Base-by-base conservation (phyloP, 140 eudicot genomes). In the Cichorium intybus region DNA sequence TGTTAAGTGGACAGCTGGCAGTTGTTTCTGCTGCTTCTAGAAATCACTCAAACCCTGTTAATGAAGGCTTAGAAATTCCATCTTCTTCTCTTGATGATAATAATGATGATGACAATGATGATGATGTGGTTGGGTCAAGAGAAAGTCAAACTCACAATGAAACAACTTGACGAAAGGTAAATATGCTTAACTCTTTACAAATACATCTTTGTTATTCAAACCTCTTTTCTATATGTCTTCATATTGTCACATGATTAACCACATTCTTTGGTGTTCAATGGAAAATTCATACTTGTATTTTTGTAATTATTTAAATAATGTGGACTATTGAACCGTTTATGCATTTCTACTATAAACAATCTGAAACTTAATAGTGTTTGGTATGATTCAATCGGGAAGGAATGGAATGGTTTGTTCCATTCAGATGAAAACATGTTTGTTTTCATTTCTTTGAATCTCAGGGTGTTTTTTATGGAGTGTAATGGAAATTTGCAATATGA, bases 1-100 rank as follows among this genome's bases (percentile, higher is more conserved):
- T 83, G 66, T 57, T 77, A 34, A 75, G 85, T 46, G 81, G 75
- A 62, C 86, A 75, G 17, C 56, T 56, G 56, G 58, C 46, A 7
- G 35, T 75, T 50, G 66, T 65, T 59, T 63, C 85, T 26, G 64
- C 59, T 70, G 68, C 77, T 24, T 62, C 79, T 20, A 62, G 64
- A n/a, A 63, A n/a, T 63, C 47, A 5, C 43, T 15, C 62, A 31
- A 29, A 10, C n/a, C 54, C 75, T 11, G 47, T 3, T 67, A 20
- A 55, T 43, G 71, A 53, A 51, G 45, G 22, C 35, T 51, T 61
- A 21, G 80, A 59, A 63, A 71, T 15, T 49, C 45, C 55, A 15
- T 12, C 65, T 37, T 39, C 82, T 64, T 65, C 74, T 12, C 49
- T 39, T 41, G 70, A 60, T 35, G 50, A 16, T 43, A 62, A 56